Evolutionary conservation across 345 rosid genomes (phyloP), one percentile per base, ranked within the genome.

Genomic region (Corchorus olitorius): DNA sequence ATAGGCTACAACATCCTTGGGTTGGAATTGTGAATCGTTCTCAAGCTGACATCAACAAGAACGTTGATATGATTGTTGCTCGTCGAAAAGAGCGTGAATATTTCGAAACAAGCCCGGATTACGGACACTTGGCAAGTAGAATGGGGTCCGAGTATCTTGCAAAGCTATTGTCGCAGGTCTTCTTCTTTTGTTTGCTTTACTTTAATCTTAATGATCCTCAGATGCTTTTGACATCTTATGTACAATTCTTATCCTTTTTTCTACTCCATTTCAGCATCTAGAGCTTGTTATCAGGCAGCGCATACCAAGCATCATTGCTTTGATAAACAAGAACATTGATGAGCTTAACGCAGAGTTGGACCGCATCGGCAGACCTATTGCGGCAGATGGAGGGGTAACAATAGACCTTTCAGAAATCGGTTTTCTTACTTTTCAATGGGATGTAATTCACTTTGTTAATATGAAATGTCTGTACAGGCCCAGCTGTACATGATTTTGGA

Each of bases 61-160:
- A 94, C 63, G 95, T 92, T 61, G 99, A 96, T 84, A 96, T 96
- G 97, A 86, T 87, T 82, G 85, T 83, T 86, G 97, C 98, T 52
- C 98, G 98, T 58, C 79, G 92, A 48, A 96, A 93, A 82, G 99
- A 96, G 86, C 87, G 81, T 22, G 99, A 96, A 83, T 96, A 96
- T 83, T 96, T 96, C 84, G 97, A 96, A 87, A 89, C 95, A 70
- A 91, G 99, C 84, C 97, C 99, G 0, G 99, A 96, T 63, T 96
- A 96, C 64, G 97, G 98, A 69, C 99, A 96, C 84, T 83, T 96
- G 79, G 87, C 99, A 17, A 90, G 89, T 82, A 91, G 87, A 79
- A 96, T 96, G 99, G 99, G 99, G 27, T 89, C 99, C 43, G 99
- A 93, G 83, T 96, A 93, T 84, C 95, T 96, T 50, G 99, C 99